These are phyloP conservation scores for Grosmannia penicillata DNA, from an alignment of 2,329 filamentous ascomycete species.

Conservation along the genomic window DNA sequence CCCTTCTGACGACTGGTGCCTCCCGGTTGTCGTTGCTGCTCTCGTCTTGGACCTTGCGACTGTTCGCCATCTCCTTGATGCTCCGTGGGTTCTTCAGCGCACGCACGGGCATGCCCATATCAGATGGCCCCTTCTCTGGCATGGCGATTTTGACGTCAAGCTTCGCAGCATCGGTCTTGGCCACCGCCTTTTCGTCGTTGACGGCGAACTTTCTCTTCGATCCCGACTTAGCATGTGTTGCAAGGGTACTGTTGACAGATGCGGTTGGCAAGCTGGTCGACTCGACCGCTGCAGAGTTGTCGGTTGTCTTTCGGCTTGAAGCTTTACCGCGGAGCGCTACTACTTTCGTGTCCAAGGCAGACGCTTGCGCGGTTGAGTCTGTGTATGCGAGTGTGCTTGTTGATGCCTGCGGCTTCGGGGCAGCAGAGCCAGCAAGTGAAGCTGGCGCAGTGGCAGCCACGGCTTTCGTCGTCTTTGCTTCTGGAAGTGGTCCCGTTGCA, in stretches of 20 bases:
- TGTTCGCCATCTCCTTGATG: slow-evolving; percentile 29
- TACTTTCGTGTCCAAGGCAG: background rate
- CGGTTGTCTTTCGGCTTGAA: background rate
- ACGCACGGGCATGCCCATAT: slow-evolving; percentile 6
- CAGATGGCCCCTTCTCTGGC: slow-evolving; percentile 10
- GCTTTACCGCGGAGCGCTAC: background rate
- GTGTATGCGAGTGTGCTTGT: no score
- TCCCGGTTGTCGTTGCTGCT: slow-evolving; percentile 12
- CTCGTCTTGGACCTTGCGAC: slow-evolving; percentile 22
- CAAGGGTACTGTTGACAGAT: background rate
- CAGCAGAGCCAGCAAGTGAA: no score
- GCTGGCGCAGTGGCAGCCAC: no score
- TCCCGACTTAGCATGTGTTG: slow-evolving; percentile 23
- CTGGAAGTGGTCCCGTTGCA: background rate
- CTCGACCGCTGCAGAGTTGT: background rate
- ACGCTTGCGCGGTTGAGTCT: no score
- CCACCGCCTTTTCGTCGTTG: slow-evolving; percentile 36
- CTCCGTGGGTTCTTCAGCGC: slow-evolving; percentile 23
- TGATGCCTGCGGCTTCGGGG: no score
- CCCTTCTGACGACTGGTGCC: slow-evolving; percentile 24
- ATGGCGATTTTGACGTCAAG: no score
- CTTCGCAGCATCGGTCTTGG: no score
- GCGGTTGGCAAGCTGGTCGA: background rate
- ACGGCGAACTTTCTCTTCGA: slow-evolving; percentile 44
- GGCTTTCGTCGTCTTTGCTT: background rate